Conservation (phyloP, 768 basidiomycete genomes). For the Termitomyces sp. region DNA sequence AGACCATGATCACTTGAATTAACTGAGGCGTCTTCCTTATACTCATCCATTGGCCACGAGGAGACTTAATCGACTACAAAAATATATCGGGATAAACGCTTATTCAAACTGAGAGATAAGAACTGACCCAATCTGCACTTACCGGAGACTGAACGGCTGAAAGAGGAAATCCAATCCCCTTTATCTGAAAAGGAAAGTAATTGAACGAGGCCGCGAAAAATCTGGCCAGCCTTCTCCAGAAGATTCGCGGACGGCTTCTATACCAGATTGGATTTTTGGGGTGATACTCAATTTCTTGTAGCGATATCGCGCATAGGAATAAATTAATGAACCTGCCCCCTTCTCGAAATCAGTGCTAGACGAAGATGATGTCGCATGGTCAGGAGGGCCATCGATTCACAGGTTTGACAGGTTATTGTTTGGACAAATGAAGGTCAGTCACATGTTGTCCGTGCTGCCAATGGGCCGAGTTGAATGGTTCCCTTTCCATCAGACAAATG, state of each 20-base stretch:
- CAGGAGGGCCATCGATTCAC: background rate
- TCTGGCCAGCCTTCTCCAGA: background rate
- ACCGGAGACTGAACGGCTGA: background rate
- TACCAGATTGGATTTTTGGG: slow-evolving; percentile 2
- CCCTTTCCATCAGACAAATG: background rate
- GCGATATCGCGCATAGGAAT: background rate
- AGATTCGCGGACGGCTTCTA: slow-evolving; percentile 4
- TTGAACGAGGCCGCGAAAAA: background rate
- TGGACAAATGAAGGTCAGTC: background rate
- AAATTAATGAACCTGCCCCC: background rate
- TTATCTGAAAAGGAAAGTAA: background rate
- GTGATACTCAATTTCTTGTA: background rate
- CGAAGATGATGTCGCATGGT: background rate
- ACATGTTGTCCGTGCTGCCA: background rate
- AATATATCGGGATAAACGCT: background rate
- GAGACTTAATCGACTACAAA: background rate
- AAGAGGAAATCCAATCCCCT: background rate
- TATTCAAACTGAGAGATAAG: background rate
- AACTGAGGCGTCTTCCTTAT: slow-evolving; percentile 3
- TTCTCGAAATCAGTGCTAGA: background rate
- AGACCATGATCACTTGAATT: background rate
- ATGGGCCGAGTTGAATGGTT: background rate
- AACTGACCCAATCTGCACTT: background rate
- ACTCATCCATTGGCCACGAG: slow-evolving; percentile 3
- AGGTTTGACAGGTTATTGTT: background rate